Conservation (phyloP, 1,284 basidiomycete species). For the Anthracocystis panici-leucophaei region DNA sequence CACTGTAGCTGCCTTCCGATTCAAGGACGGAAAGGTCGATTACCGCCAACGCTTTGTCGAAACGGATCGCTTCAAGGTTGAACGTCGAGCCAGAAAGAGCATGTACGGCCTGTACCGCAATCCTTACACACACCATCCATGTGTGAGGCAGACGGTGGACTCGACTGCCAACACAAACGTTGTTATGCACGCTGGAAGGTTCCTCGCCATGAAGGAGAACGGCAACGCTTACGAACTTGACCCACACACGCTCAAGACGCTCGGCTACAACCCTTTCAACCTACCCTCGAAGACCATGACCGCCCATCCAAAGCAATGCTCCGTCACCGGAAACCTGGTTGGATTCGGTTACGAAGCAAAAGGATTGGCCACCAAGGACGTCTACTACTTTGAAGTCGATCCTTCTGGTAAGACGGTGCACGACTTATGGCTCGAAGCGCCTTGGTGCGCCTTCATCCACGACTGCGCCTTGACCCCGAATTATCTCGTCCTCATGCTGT, state of each 20-base stretch:
- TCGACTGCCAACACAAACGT: slow-evolving; percentile 46
- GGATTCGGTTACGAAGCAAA: slow-evolving; percentile 48
- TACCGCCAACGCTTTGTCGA: slow-evolving; percentile 38
- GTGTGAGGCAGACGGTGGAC: slow-evolving; percentile 35
- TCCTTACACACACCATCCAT: slow-evolving; percentile 43
- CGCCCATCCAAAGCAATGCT: slow-evolving; percentile 46
- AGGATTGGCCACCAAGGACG: slow-evolving; percentile 42
- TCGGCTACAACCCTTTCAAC: slow-evolving; percentile 47
- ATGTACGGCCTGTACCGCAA: slow-evolving; percentile 45
- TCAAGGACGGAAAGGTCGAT: slow-evolving; percentile 40
- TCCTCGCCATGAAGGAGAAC: slow-evolving; percentile 50
- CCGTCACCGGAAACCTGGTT: slow-evolving; percentile 41
- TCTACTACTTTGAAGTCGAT: slow-evolving; percentile 41
- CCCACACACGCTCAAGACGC: slow-evolving; percentile 47
- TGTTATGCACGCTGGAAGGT: slow-evolving; percentile 39
- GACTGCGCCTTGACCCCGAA: slow-evolving; percentile 37
- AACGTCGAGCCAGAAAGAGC: slow-evolving; percentile 30
- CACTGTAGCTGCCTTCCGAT: slow-evolving; percentile 39
- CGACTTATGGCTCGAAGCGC: slow-evolving; percentile 40
- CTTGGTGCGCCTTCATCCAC: slow-evolving; percentile 37
- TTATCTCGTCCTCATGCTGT: slow-evolving; percentile 36
- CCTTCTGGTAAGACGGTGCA: slow-evolving; percentile 34
- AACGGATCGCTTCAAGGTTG: slow-evolving; percentile 44
- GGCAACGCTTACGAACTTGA: slow-evolving; percentile 42
- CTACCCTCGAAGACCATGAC: slow-evolving; percentile 44